Conservation (phyloP, 306 rosid genomes). For the Citrullus colocynthis region DNA sequence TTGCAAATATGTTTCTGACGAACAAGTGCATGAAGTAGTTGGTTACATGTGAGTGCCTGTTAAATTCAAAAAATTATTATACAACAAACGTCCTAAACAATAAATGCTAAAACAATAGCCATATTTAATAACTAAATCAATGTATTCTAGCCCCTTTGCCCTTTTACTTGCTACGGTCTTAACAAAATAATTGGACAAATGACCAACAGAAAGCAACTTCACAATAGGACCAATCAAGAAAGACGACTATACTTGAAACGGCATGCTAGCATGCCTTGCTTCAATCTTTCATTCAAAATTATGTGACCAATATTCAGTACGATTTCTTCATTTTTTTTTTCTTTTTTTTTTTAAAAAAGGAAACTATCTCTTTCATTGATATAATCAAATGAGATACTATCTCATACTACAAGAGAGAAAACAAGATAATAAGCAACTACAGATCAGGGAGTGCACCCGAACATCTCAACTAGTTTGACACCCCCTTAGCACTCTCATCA, state of each 20-base stretch:
- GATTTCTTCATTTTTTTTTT: neutral
- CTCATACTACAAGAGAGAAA: too few species aligned
- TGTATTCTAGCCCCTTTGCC: neutral
- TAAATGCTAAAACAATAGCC: neutral
- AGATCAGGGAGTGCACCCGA: too few species aligned
- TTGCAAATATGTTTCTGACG: conserved; percentile 70
- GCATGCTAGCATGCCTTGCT: neutral
- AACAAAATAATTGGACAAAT: neutral
- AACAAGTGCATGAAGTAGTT: conserved; percentile 74
- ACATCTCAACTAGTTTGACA: too few species aligned
- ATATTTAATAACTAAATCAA: neutral
- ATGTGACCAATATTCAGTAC: neutral
- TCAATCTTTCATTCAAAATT: neutral
- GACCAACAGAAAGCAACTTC: neutral
- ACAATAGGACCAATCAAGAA: neutral
- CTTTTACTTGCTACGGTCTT: neutral
- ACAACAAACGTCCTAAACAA: neutral
- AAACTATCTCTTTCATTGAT: too few species aligned
- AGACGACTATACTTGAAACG: neutral
- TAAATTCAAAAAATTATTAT: conserved; percentile 13
- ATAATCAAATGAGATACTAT: too few species aligned
- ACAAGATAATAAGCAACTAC: too few species aligned
- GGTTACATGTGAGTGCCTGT: conserved; percentile 75
- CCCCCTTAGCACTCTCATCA: too few species aligned
- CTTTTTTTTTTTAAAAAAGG: too few species aligned